Evolutionary conservation across 2,329 filamentous ascomycete species (phyloP).

Genomic region (Neonectria hederae): DNA sequence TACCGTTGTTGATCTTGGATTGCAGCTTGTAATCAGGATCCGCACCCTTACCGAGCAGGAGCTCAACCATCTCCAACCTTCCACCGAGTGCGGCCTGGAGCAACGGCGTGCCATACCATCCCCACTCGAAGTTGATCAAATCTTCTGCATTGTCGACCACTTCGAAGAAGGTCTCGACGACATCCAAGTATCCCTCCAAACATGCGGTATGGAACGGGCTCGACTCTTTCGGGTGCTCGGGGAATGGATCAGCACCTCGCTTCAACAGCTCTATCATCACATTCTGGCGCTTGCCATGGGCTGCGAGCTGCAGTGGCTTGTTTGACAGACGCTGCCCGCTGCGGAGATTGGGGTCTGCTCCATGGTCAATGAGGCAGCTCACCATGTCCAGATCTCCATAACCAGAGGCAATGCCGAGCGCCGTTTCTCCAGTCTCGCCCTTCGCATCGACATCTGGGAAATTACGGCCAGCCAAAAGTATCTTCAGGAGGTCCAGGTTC

Average conservation of each 20-base stretch:
- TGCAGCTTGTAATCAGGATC: slow-evolving; percentile 25
- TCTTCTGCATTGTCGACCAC: slow-evolving; percentile 16
- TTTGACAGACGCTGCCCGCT: slow-evolving; percentile 19
- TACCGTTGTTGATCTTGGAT: slow-evolving; percentile 22
- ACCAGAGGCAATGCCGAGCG: slow-evolving; percentile 25
- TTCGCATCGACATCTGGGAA: slow-evolving; percentile 21
- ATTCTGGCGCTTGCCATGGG: background rate
- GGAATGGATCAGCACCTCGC: slow-evolving; percentile 24
- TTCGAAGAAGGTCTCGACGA: slow-evolving; percentile 25
- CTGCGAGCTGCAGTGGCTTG: slow-evolving; percentile 25
- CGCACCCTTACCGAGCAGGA: slow-evolving; percentile 26
- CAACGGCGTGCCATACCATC: slow-evolving; percentile 25
- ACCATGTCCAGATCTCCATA: slow-evolving; percentile 25
- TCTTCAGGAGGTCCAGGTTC: slow-evolving; percentile 18
- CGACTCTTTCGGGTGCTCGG: slow-evolving; percentile 13
- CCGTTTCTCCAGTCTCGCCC: slow-evolving; percentile 16
- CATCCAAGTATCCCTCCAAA: slow-evolving; percentile 14
- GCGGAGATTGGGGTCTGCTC: slow-evolving; percentile 30
- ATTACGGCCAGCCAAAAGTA: slow-evolving; percentile 17
- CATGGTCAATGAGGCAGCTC: slow-evolving; percentile 30
- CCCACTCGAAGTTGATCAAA: slow-evolving; percentile 34
- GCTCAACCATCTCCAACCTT: slow-evolving; percentile 14
- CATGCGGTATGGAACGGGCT: slow-evolving; percentile 28
- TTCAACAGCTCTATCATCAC: slow-evolving; percentile 29
- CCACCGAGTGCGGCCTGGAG: slow-evolving; percentile 23